A percentile compares a stretch with the other conserved stretches of the same genome.
Evolutionary conservation across 257 asterid genomes (phyloP).

Genomic region (Nicotiana sylvestris): DNA sequence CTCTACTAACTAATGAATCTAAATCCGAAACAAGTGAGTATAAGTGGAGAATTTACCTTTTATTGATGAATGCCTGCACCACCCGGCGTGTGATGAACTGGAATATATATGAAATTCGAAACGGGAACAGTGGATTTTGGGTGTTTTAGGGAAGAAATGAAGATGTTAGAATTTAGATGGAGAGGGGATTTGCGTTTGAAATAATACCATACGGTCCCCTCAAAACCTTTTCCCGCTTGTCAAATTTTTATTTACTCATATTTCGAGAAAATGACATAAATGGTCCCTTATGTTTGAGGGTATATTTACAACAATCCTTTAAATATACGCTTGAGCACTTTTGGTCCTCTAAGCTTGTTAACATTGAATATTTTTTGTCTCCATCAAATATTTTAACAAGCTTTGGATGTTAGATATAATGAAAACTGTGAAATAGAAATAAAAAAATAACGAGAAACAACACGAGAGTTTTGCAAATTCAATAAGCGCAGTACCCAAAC

Average conservation of each 20-base stretch:
- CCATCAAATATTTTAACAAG: no score
- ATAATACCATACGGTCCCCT: neutral
- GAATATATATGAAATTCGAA: neutral
- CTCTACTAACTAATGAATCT: neutral
- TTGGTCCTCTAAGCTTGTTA: no score
- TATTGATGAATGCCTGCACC: neutral
- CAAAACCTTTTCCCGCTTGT: conserved; percentile 12
- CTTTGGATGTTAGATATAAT: no score
- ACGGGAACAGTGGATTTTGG: neutral
- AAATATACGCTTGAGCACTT: no score
- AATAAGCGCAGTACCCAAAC: no score
- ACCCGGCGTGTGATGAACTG: neutral
- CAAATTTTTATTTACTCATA: neutral
- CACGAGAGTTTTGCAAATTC: no score
- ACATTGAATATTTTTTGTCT: no score
- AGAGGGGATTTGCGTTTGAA: conserved; percentile 13
- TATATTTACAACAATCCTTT: no score
- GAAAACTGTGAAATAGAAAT: no score
- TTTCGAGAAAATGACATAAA: neutral
- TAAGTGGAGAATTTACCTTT: neutral
- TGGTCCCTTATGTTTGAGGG: no score
- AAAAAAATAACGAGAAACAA: no score
- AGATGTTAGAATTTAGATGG: neutral
- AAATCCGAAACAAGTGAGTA: neutral
- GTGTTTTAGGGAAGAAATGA: neutral